Evolutionary conservation across 1,284 basidiomycete genomes (phyloP), one percentile per base, ranked within the genome.

Genomic region (Veloporphyrellus conicus): DNA sequence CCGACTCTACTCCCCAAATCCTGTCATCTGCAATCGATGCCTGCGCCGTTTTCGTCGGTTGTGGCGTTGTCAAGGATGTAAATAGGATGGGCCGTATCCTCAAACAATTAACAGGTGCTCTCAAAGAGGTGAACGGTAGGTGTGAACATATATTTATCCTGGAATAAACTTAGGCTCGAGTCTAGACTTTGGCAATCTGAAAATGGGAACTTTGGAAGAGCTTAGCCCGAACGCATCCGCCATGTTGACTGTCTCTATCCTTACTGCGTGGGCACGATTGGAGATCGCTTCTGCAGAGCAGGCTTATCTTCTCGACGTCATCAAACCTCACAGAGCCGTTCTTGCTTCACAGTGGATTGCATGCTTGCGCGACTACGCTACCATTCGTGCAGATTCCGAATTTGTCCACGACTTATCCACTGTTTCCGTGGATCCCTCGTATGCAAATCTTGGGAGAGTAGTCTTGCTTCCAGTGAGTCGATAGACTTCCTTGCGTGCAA

Each of bases 241-340:
- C 32, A 97, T 97, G 91, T 73, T 99, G 45, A 84, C 93, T 48
- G 89, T 98, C 29, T 93, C 95, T 0, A 90, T 92, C 6, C 74
- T 98, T 25, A 87, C 92, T 1, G 96, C 95, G 0, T 99, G 95
- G 95, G 94, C 95, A 14, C 87, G 96, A 62, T 75, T 99, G 11
- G 83, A 94, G 62, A 79, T 93, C 3, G 84, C 94, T 1, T 87
- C 85, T 50, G 67, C 75, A 0, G 74, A 80, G 31, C 90, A 94
- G 60, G 61, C 68, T 1, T 97, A 97, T 67, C 77, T 99, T 6
- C 71, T 78, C 23, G 77, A 87, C 18, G 90, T 99, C 1, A 79
- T 99, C 43, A 79, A 84, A 58, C 93, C 95, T 4, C 85, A 97
- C 62, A 74, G 86, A 29, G 69, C 76, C 6, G 76, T 81, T 0